Evolutionary conservation across 495 filamentous ascomycete genomes (phyloP), one percentile per base, ranked within the genome.

Genomic region (Rostrohypoxylon terebratum): DNA sequence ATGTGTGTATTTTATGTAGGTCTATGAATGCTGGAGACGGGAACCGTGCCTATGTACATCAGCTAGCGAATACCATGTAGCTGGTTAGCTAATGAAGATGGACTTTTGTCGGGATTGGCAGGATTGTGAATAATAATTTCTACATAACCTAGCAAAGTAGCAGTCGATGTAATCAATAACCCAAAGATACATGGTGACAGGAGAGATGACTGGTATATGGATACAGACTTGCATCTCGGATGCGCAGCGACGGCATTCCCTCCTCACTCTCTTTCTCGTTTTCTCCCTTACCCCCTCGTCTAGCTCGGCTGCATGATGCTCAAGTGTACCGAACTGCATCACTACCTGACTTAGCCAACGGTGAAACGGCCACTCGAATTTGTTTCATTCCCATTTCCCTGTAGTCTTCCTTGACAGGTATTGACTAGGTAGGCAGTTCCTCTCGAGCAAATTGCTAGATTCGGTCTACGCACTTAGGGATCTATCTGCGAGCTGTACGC

Each of bases 221-320:
- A 13, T 38, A 38, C 61, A 62, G 65, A 69, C 66, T 69, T 69
- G 71, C 71, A 69, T 73, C 55, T 59, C 71, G 71, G 71, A 73
- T 73, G 66, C 66, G 71, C 71, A 69, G 42, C 57, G 71, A 73
- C 61, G 61, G 47, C 55, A 58, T 66, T 66, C 65, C 70, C 64
- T 63, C 53, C 40, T 31, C 65, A 48, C 23, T 25, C 18, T 42
- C 13, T n/a, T 63, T 51, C 40, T 31, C 65, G 48, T 16, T 25
- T 10, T 42, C 13, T n/a, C 38, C 38, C 28, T 28, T 28, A 42
- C 38, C 38, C 65, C 61, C 40, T 40, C 34, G 55, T 59, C 61
- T 63, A 53, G 45, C 38, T 60, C 57, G 57, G 57, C 58, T 68
- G 57, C 50, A 62, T 51, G 31, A 42, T 38, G n/a, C 45, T 31